Base-by-base conservation (phyloP, 2,329 filamentous ascomycete species). In the Samsoniella hepiali region DNA sequence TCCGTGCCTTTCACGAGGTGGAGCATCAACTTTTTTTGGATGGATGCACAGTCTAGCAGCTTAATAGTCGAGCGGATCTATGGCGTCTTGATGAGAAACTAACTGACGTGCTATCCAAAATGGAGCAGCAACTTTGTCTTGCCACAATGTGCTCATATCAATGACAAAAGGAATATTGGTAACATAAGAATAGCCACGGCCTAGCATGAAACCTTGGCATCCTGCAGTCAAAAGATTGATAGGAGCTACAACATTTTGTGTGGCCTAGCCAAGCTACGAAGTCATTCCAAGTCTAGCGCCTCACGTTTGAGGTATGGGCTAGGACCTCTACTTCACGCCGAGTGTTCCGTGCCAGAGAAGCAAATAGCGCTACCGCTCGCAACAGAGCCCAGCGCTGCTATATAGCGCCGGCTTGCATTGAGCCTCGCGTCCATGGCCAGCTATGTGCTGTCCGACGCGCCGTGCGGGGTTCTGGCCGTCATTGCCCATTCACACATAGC, bases 41-140 rank as follows among this genome's bases (percentile, higher is more conserved):
- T 36, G 27, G 5, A 15, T 22, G 17, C 2, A 31, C 36, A 9
- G 42, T 58, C 13, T 44, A 8, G 55, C 55, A 36, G 29, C 54
- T 58, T 17, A 55, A 34, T 55, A 40, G 29, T 31, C 8, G 45
- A 40, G 45, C 57, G 45, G 57, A 59, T 51, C 57, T 32, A 45
- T 51, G 45, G 45, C 57, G 45, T 40, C 10, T 31, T 49, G 32
- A 38, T 58, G 31, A 22, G 44, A 17, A 55, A 40, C 50, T 32
- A 42, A 36, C 47, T 60, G 29, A 59, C 45, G 45, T 51, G 58
- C 47, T 59, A 44, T 53, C 22, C 36, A 22, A 40, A 42, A 59
- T 38, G 57, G 57, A 22, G 32, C 22, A 40, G n/a, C 22, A 40
- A 49, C 42, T 11, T 31, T 36, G 47, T 10, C 40, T 56, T 40